A percentile compares a stretch with the other conserved stretches of the same genome.
phyloP scores from a whole-genome alignment of 2,329 filamentous ascomycete genomes.

The Colletotrichum liriopes region DNA sequence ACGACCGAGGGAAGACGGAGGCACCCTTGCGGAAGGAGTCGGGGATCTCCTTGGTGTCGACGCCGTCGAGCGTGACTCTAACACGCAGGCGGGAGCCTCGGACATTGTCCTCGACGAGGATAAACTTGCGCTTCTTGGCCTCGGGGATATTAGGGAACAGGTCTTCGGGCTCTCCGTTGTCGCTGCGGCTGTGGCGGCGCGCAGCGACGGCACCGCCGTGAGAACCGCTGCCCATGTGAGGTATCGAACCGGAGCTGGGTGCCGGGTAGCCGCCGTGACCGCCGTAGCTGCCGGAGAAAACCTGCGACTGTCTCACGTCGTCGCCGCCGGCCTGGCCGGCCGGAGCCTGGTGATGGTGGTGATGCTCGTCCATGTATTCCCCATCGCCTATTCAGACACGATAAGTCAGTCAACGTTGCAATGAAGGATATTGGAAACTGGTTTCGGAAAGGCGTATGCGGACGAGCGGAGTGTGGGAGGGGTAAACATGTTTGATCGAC shows the following conservation, averaged over 20 bases:
- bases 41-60: constrained; percentile 95
- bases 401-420: constrained; percentile 45
- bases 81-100: constrained; percentile 87
- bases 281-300: constrained; percentile 76
- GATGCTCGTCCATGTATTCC: constrained; percentile 75
- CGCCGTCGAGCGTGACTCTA: constrained; percentile 91
- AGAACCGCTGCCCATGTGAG: constrained; percentile 65
- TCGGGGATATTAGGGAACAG: constrained; percentile 92
- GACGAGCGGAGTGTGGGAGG: constrained; percentile 36
- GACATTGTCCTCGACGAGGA: constrained; percentile 91
- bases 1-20: constrained; percentile 91
- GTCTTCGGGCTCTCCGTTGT: constrained; percentile 74
- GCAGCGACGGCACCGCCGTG: constrained; percentile 54
- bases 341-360: constrained; percentile 77
- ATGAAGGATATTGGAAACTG: constrained; percentile 33
- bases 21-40: constrained; percentile 94
- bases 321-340: constrained; percentile 66
- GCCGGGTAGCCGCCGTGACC: constrained; percentile 74
- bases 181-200: constrained; percentile 58
- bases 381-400: constrained; percentile 66
- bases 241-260: constrained; percentile 73
- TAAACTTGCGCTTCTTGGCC: constrained; percentile 95
- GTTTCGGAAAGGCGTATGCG: constrained; percentile 29
- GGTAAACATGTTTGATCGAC: constrained; percentile 43
- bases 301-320: constrained; percentile 81